A percentile compares a stretch with the other conserved stretches of the same genome.
phyloP scores from a whole-genome alignment of 2,329 filamentous ascomycete species.

The Penicillium psychrosexuale region DNA sequence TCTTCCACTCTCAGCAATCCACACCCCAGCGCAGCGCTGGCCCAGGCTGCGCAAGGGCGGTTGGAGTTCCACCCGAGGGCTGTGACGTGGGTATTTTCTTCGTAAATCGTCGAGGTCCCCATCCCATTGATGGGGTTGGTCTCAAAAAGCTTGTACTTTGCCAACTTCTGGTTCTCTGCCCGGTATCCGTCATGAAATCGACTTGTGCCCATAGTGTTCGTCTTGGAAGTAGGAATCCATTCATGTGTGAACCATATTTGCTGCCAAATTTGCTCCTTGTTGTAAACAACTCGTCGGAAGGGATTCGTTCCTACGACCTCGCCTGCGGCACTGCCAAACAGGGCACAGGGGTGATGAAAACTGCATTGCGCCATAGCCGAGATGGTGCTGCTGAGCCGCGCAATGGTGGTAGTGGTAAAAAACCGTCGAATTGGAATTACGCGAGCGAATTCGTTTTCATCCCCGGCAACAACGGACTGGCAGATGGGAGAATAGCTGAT shows the following conservation, averaged over 20 bases:
- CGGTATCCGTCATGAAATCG: constrained; percentile 46
- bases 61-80: constrained; percentile 68
- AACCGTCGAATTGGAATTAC: constrained; percentile 52
- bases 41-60: constrained; percentile 62
- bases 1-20: constrained; percentile 67
- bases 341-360: constrained; percentile 51
- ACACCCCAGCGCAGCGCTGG: constrained; percentile 63
- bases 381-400: constrained; percentile 43
- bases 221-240: constrained; percentile 42
- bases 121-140: constrained; percentile 32
- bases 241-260: constrained; percentile 59
- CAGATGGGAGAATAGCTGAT: constrained; percentile 56
- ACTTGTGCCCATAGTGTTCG: constrained; percentile 34
- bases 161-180: constrained; percentile 37
- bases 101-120: constrained; percentile 52
- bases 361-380: constrained; percentile 36
- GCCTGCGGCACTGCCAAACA: constrained; percentile 54
- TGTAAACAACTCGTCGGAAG: constrained; percentile 49
- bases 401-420: constrained; percentile 50
- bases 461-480: constrained; percentile 53
- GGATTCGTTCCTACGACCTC: constrained; percentile 53
- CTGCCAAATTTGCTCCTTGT: constrained; percentile 52
- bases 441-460: constrained; percentile 54
- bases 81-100: constrained; percentile 62
- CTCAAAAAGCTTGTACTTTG: constrained; percentile 32